These are phyloP conservation scores for Aspergillus sp. DNA, from an alignment of 2,329 filamentous ascomycete genomes.

Conservation along the genomic window DNA sequence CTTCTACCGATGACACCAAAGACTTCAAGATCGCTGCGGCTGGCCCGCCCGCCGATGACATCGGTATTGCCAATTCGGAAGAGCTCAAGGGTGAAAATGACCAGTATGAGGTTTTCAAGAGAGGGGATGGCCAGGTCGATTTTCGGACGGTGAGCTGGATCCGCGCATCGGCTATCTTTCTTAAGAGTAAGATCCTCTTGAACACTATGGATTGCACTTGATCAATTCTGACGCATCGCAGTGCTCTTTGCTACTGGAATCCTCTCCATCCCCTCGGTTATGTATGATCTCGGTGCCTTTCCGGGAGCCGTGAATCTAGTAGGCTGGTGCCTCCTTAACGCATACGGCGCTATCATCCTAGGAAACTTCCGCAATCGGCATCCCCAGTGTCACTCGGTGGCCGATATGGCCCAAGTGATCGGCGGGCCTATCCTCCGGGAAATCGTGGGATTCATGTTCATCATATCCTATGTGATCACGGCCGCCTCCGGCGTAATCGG, in stretches of 20 bases:
- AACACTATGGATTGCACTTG: not conserved
- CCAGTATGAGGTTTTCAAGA: slow-evolving; percentile 51
- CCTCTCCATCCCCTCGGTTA: slow-evolving; percentile 19
- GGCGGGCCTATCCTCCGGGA: slow-evolving; percentile 55
- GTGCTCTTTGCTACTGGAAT: slow-evolving; percentile 29
- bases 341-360: slow-evolving; percentile 45
- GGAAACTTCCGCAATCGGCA: slow-evolving; percentile 54
- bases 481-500: slow-evolving; percentile 60
- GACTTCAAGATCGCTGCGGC: slow-evolving; percentile 9
- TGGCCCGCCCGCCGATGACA: slow-evolving; percentile 16
- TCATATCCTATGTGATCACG: slow-evolving; percentile 58
- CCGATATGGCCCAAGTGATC: slow-evolving; percentile 59
- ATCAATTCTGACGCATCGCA: slow-evolving; percentile 1
- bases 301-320: slow-evolving; percentile 17
- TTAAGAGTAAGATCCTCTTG: slow-evolving; percentile 42
- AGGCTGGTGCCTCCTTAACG: slow-evolving; percentile 40
- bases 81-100: slow-evolving; percentile 22
- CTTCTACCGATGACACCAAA: slow-evolving; percentile 4
- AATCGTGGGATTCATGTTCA: slow-evolving; percentile 56
- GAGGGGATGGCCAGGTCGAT: slow-evolving; percentile 48
- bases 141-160: slow-evolving; percentile 57
- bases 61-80: slow-evolving; percentile 23
- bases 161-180: slow-evolving; percentile 52
- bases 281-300: slow-evolving; percentile 20
- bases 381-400: slow-evolving; percentile 53